Evolutionary conservation across 2,329 filamentous ascomycete genomes (phyloP), one percentile per base, ranked within the genome.

Genomic region (Periconia digitata): DNA sequence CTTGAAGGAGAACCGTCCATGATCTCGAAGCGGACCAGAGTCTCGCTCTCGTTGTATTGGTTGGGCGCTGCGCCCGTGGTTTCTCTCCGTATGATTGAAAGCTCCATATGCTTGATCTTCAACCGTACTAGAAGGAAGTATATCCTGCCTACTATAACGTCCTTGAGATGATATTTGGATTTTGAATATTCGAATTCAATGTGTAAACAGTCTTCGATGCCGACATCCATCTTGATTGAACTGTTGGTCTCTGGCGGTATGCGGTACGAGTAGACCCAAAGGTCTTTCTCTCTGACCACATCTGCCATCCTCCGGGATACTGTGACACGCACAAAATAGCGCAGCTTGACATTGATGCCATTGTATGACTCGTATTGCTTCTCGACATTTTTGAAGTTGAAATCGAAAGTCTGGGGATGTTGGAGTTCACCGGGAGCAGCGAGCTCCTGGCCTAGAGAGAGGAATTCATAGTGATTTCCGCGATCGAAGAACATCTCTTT

Each of bases 361-460:
- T 96, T 95, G 81, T 99, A 99, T 58, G 92, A 96, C 76, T 99
- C 95, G 81, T 99, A 99, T 74, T 95, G 92, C 80, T 99, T 99
- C 82, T 99, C 94, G 64, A 99, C 91, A 74, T 97, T 99, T 75
- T 97, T 97, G 84, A 99, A 99, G 79, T 96, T 95, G 84, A 99
- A 99, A 60, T 95, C 90, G 74, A 96, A 96, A 41, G 92, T 96
- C 77, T 99, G 94, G 37, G 94, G 94, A 75, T 99, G 95, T 72
- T 97, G 94, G 49, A 99, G 87, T 78, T 99, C 94, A 72, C 94
- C 94, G 2, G 94, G 94, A 16, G 94, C 92, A 16, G 94, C 94
- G 35, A 99, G 85, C 76, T 99, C 94, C 75, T 97, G 95, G 63
- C 94, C 92, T 22, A 97, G 84, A 29, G 91, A 96, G 51, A 99